These are phyloP conservation scores for Populus hybrid DNA, from an alignment of 441 rosid species.

Conservation along the genomic window DNA sequence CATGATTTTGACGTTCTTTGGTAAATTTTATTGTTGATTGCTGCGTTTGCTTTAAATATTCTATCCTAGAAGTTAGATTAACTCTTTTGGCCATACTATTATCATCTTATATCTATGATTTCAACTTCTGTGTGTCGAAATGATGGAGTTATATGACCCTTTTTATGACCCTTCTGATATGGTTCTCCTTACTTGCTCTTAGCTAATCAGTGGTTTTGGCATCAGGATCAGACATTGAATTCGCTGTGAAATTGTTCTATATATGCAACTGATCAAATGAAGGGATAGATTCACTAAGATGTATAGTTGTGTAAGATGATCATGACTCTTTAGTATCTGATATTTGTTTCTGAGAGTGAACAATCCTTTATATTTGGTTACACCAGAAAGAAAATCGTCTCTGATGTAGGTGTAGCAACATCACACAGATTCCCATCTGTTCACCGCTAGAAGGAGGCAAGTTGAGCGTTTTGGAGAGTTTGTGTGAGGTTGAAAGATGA, in stretches of 20 bases:
- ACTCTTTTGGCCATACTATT: not conserved
- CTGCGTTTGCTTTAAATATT: not conserved
- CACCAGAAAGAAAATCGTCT: not conserved
- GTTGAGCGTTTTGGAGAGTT: not conserved
- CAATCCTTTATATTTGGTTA: not conserved
- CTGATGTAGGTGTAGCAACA: not conserved
- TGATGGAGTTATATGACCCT: not conserved
- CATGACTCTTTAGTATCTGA: not conserved
- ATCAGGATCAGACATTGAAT: conserved; percentile 10
- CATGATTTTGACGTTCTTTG: not conserved
- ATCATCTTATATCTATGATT: not conserved
- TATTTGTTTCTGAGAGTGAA: not conserved
- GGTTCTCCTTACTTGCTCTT: not conserved
- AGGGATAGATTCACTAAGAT: not conserved
- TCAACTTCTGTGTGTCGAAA: not conserved
- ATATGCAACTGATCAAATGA: not conserved
- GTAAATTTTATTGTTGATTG: not conserved
- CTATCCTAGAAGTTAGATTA: not conserved
- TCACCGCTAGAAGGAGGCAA: not conserved
- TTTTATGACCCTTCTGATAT: too few relatives aligned
- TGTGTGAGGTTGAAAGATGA: not conserved
- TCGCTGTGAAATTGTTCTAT: not conserved
- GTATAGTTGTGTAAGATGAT: not conserved
- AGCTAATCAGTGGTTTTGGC: conserved; percentile 9
- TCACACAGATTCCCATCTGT: not conserved